These are phyloP conservation scores for Poa pratensis DNA, from an alignment of 176 grass and related monocot genomes.

Conservation along the genomic window DNA sequence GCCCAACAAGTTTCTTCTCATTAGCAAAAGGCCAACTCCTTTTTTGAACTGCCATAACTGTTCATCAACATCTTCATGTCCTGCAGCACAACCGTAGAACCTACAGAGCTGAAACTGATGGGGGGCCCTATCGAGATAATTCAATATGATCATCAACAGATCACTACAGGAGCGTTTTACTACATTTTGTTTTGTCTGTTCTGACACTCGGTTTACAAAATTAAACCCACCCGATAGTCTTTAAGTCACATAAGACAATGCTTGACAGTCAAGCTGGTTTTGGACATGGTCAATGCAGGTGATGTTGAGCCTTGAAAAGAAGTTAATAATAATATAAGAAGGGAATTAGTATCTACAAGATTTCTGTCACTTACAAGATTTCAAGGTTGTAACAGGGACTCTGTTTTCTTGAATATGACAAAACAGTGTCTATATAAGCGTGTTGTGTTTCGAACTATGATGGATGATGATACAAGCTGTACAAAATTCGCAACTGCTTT, in stretches of 20 bases:
- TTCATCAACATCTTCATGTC: conserved; percentile 5
- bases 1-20: conserved; percentile 19
- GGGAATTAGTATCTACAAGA: conserved; percentile 27
- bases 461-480: conserved; percentile 49
- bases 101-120: conserved; percentile 15
- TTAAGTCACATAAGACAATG: neutral
- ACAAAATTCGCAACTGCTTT: conserved; percentile 48
- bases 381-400: conserved; percentile 21
- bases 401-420: conserved; percentile 34
- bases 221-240: neutral
- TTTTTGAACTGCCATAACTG: conserved; percentile 14
- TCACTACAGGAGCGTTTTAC: conserved; percentile 25
- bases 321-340: conserved; percentile 4
- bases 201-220: conserved; percentile 7
- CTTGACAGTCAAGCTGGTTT: neutral
- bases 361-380: conserved; percentile 27
- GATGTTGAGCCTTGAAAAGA: neutral
- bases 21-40: conserved; percentile 22
- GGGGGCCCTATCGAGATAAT: conserved; percentile 17
- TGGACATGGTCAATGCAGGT: neutral
- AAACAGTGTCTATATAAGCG: conserved; percentile 35
- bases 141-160: conserved; percentile 28
- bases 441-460: conserved; percentile 41
- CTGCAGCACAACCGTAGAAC: conserved; percentile 27
- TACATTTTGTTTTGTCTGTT: conserved; percentile 32